Evolutionary conservation across 345 rosid species (phyloP).

Genomic region (Arabidopsis suecica): DNA sequence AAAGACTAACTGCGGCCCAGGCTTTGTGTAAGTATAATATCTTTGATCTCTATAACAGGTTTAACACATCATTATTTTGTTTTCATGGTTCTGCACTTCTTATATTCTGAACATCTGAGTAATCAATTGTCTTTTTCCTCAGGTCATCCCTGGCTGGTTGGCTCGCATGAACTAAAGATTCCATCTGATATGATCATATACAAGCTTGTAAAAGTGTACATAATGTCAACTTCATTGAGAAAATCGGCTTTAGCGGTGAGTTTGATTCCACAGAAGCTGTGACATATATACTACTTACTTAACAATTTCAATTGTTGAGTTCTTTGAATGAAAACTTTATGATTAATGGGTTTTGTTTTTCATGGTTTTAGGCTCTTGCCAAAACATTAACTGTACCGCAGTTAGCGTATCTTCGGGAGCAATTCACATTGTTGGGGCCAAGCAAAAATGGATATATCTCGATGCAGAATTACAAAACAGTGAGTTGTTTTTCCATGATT

Average conservation of each 20-base stretch:
- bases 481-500: constrained; percentile 45
- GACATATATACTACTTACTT: constrained; percentile 7
- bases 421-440: constrained; percentile 77
- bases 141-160: constrained; percentile 98
- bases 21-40: constrained; percentile 73
- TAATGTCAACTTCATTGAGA: constrained; percentile 75
- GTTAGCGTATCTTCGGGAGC: constrained; percentile 86
- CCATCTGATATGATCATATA: constrained; percentile 83
- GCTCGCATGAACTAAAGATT: constrained; percentile 69
- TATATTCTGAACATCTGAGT: constrained; percentile 4
- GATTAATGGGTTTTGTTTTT: background rate
- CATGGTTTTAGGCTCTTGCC: constrained; percentile 73
- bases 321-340: constrained; percentile 5
- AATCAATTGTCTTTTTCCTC: constrained; percentile 28
- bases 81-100: background rate
- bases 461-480: constrained; percentile 83
- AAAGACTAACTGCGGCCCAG: constrained; percentile 94
- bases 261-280: constrained; percentile 32
- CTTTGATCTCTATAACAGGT: constrained; percentile 20
- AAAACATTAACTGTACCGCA: constrained; percentile 76
- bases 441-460: constrained; percentile 79
- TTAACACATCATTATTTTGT: background rate
- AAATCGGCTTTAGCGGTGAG: constrained; percentile 78
- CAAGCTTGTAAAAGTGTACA: constrained; percentile 76
- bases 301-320: background rate